Evolutionary conservation across 352 stramenopile genomes (phyloP).

Genomic region (Phytophthora sp.): DNA sequence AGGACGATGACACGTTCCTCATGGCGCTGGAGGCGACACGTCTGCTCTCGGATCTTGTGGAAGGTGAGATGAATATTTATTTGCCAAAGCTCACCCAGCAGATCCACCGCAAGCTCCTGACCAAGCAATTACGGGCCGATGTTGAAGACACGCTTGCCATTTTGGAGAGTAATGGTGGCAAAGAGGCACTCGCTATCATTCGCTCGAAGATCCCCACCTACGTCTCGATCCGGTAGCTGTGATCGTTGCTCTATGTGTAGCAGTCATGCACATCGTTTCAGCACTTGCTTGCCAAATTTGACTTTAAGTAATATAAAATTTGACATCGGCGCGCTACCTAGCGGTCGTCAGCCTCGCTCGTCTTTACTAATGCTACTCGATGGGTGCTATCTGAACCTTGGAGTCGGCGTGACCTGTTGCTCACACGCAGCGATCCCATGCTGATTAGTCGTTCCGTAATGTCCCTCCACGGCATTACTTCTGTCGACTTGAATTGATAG

Average conservation of each 20-base stretch:
- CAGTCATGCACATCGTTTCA: too few species aligned
- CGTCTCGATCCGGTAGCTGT: constrained; percentile 52
- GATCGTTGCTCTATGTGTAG: background rate
- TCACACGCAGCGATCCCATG: background rate
- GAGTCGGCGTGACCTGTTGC: background rate
- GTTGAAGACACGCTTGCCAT: constrained; percentile 72
- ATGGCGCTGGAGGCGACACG: constrained; percentile 73
- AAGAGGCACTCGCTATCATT: constrained; percentile 78
- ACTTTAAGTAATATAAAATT: too few species aligned
- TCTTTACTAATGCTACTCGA: constrained; percentile 34
- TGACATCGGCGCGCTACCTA: too few species aligned
- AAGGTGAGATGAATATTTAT: constrained; percentile 80
- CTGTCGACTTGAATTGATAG: constrained; percentile 9
- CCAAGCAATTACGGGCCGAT: constrained; percentile 55
- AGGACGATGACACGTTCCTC: constrained; percentile 75
- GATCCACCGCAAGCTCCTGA: constrained; percentile 75
- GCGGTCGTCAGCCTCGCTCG: too few species aligned
- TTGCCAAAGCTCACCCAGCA: constrained; percentile 78
- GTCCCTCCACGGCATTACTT: background rate
- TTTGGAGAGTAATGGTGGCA: constrained; percentile 76
- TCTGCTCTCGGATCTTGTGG: constrained; percentile 65
- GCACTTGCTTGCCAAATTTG: too few species aligned
- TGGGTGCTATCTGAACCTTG: constrained; percentile 19
- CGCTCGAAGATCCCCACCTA: constrained; percentile 83
- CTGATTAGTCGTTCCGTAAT: too few species aligned